These are phyloP conservation scores for Penicillium diatomitis DNA, from an alignment of 495 filamentous ascomycete species.

Conservation along the genomic window DNA sequence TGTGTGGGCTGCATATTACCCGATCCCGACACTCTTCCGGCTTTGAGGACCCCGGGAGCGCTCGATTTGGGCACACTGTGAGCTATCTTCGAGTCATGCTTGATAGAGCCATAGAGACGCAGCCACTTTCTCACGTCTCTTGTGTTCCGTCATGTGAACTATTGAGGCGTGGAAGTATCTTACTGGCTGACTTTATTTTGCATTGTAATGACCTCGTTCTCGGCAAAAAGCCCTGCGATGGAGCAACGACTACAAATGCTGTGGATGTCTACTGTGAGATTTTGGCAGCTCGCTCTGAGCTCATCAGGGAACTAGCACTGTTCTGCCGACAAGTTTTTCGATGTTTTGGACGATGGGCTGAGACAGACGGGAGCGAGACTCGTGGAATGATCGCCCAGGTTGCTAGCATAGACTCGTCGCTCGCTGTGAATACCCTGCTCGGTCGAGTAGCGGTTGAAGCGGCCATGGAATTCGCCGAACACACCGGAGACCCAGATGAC, in stretches of 20 bases:
- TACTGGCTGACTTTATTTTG: conserved; percentile 27
- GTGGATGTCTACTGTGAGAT: conserved; percentile 10
- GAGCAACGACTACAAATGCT: conserved; percentile 2
- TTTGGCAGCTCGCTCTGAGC: conserved; percentile 22
- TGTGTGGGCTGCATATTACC: conserved; percentile 37
- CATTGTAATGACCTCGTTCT: conserved; percentile 22
- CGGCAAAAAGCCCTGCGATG: neutral
- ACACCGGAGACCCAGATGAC: conserved; percentile 36
- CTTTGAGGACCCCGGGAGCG: conserved; percentile 5
- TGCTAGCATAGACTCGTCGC: conserved; percentile 12
- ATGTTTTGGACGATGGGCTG: conserved; percentile 22
- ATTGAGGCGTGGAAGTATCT: conserved; percentile 29
- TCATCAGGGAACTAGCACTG: conserved; percentile 29
- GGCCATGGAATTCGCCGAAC: conserved; percentile 40
- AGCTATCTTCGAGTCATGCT: conserved; percentile 17
- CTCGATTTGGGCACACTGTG: conserved; percentile 23
- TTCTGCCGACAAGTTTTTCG: conserved; percentile 30
- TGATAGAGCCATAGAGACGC: conserved; percentile 17
- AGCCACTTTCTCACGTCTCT: neutral
- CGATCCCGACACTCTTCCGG: conserved; percentile 20
- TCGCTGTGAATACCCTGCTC: conserved; percentile 22
- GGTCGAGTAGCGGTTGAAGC: conserved; percentile 36
- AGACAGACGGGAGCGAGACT: conserved; percentile 7
- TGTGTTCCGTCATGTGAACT: conserved; percentile 14
- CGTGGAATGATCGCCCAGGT: conserved; percentile 25